These are phyloP conservation scores for Penstemon barbatus DNA, from an alignment of 257 asterid genomes.

Conservation along the genomic window DNA sequence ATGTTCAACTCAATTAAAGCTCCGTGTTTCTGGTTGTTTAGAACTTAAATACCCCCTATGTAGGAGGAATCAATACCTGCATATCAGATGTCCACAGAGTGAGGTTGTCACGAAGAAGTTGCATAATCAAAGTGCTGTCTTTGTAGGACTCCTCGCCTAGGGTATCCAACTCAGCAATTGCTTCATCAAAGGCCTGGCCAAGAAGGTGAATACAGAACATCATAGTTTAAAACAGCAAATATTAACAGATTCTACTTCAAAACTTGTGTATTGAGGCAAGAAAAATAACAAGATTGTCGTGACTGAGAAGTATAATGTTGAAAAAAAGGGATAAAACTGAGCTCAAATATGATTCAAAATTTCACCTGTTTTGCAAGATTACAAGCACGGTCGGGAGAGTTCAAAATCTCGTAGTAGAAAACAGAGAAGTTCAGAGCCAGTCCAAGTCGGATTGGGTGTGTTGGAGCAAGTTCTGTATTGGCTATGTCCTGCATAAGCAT, in stretches of 20 bases:
- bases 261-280: neutral
- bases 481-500: slow-evolving; percentile 46
- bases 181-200: slow-evolving; percentile 56
- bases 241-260: neutral
- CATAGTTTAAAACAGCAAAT: neutral
- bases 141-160: slow-evolving; percentile 45
- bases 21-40: too few relatives aligned
- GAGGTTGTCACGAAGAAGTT: slow-evolving; percentile 62
- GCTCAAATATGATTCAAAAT: neutral
- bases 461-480: slow-evolving; percentile 53
- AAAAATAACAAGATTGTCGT: neutral
- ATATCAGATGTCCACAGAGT: slow-evolving; percentile 58
- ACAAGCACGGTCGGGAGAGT: slow-evolving; percentile 64
- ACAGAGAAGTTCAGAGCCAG: slow-evolving; percentile 56
- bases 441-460: slow-evolving; percentile 59
- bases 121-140: slow-evolving; percentile 52
- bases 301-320: neutral
- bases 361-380: slow-evolving; percentile 54
- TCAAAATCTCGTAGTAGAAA: slow-evolving; percentile 57
- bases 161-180: slow-evolving; percentile 56
- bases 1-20: too few relatives aligned
- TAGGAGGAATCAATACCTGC: slow-evolving; percentile 38
- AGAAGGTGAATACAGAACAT: neutral
- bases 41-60: too few relatives aligned
- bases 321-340: neutral